Conservation (phyloP, 352 stramenopile genomes). For the Elongisporangium senticosum region DNA sequence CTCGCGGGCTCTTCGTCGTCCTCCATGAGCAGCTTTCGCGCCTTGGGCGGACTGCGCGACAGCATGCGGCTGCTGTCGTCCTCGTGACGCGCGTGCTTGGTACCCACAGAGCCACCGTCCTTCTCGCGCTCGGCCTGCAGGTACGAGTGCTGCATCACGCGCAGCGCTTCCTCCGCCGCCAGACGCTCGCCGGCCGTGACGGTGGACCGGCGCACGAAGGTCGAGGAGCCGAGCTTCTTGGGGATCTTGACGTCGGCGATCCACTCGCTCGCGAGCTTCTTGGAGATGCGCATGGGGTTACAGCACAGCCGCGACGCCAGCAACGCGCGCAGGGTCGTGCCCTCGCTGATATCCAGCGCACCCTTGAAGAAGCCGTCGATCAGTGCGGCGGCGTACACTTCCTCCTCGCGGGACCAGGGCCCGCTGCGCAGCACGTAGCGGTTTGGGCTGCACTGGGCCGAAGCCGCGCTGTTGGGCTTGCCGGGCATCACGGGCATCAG, state of each 20-base stretch:
- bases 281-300: conserved; percentile 74
- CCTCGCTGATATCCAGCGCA: conserved; percentile 45
- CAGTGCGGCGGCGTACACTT: conserved; percentile 55
- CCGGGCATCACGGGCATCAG: conserved; percentile 13
- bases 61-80: neutral
- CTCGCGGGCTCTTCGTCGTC: neutral
- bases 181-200: conserved; percentile 25
- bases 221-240: conserved; percentile 66
- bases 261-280: conserved; percentile 66
- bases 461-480: conserved; percentile 4
- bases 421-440: conserved; percentile 26
- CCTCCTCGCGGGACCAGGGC: conserved; percentile 62
- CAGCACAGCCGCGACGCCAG: conserved; percentile 55
- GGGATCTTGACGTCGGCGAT: conserved; percentile 66
- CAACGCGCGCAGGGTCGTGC: conserved; percentile 62
- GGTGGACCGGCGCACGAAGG: conserved; percentile 38
- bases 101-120: neutral
- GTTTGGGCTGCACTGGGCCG: conserved; percentile 7
- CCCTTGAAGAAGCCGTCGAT: conserved; percentile 72
- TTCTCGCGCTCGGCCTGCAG: conserved; percentile 14
- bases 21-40: neutral
- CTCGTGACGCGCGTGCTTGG: neutral
- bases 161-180: conserved; percentile 32
- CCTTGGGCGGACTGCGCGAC: neutral
- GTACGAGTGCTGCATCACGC: conserved; percentile 29